Percentiles rank a stretch among this genome's conserved stretches.
Evolutionary conservation across 768 basidiomycete species (phyloP).

Genomic region (Tylopilus plumbeoviolaceoides): DNA sequence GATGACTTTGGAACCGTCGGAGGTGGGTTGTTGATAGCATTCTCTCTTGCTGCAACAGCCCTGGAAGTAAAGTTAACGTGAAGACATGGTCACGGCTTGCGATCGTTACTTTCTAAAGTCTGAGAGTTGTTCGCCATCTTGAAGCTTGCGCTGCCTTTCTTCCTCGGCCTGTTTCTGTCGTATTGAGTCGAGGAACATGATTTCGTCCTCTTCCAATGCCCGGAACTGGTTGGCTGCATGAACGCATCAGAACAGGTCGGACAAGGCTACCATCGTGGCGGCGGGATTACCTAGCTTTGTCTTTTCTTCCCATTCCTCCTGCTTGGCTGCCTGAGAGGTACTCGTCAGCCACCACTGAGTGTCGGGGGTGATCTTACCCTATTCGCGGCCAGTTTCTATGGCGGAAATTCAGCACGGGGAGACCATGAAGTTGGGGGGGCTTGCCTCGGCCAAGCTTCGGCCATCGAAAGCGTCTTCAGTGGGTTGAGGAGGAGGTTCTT

Average conservation of each 20-base stretch:
- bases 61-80: slow-evolving; percentile 30
- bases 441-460: slow-evolving; percentile 83
- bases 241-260: slow-evolving; percentile 7
- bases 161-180: slow-evolving; percentile 72
- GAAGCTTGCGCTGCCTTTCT: slow-evolving; percentile 68
- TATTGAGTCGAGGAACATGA: slow-evolving; percentile 82
- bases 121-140: slow-evolving; percentile 76
- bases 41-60: slow-evolving; percentile 69
- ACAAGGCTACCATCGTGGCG: neutral
- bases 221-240: slow-evolving; percentile 79
- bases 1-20: slow-evolving; percentile 30
- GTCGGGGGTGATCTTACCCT: slow-evolving; percentile 46
- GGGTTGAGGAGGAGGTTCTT: slow-evolving; percentile 76
- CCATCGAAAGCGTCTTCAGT: slow-evolving; percentile 78
- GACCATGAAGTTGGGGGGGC: slow-evolving; percentile 21
- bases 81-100: neutral
- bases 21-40: slow-evolving; percentile 41
- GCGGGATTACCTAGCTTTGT: slow-evolving; percentile 57
- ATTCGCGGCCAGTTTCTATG: slow-evolving; percentile 85
- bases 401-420: slow-evolving; percentile 9
- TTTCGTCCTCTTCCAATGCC: slow-evolving; percentile 85
- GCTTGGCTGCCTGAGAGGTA: slow-evolving; percentile 65
- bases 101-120: slow-evolving; percentile 69
- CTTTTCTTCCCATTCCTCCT: slow-evolving; percentile 92
- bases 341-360: slow-evolving; percentile 10